phyloP scores from a whole-genome alignment of 257 asterid species.

The Galeopsis tetrahit region DNA sequence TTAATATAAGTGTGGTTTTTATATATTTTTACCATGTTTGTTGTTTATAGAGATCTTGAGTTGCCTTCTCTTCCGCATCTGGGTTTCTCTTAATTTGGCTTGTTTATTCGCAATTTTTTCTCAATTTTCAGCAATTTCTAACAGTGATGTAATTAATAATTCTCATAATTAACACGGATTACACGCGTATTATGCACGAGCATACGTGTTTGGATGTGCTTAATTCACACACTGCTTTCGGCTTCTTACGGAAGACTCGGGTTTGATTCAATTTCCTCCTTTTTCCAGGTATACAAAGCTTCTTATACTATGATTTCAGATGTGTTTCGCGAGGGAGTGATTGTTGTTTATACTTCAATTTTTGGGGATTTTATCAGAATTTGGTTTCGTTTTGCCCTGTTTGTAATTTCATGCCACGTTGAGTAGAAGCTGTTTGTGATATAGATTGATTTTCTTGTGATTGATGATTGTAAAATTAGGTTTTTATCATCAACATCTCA shows the following conservation, averaged over 20 bases:
- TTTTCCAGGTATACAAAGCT: conserved; percentile 27
- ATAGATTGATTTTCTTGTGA: conserved; percentile 5
- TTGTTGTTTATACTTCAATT: not conserved
- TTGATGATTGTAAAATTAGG: conserved; percentile 12
- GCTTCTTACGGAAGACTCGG: conserved; percentile 22
- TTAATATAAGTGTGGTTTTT: no score
- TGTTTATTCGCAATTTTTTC: not conserved
- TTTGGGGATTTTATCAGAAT: conserved; percentile 3
- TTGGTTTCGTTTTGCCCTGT: conserved; percentile 3
- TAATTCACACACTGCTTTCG: conserved; percentile 30
- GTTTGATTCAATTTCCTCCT: conserved; percentile 33
- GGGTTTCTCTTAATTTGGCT: conserved; percentile 18
- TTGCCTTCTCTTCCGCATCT: conserved; percentile 38
- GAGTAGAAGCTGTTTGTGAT: conserved; percentile 21
- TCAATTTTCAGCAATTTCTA: not conserved
- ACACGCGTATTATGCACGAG: conserved; percentile 14
- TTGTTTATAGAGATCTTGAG: conserved; percentile 30
- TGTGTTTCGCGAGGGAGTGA: not conserved
- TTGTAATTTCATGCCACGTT: not conserved
- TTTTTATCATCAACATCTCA: not conserved
- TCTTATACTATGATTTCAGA: conserved; percentile 7
- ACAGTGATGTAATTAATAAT: conserved; percentile 19
- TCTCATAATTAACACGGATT: conserved; percentile 27
- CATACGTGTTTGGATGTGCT: conserved; percentile 27
- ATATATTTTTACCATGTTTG: no score